Percentiles rank a stretch among this genome's conserved stretches.
These are phyloP conservation scores for Phaffomyces opuntiae DNA, from an alignment of 805 yeast genomes.

Conservation along the genomic window DNA sequence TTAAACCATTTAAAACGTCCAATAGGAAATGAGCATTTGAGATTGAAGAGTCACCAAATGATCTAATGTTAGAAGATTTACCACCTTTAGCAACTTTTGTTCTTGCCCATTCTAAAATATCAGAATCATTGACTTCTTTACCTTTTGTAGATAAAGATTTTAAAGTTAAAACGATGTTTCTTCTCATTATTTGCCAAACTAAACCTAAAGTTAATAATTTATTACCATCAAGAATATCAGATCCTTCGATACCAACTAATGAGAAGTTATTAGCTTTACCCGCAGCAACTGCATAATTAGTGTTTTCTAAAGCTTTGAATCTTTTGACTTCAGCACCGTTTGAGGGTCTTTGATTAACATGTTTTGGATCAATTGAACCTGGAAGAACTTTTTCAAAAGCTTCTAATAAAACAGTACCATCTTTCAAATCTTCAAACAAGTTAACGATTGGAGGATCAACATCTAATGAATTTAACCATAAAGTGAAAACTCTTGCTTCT, in stretches of 20 bases:
- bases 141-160: slow-evolving; percentile 60
- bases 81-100: slow-evolving; percentile 83
- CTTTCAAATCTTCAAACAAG: slow-evolving; percentile 89
- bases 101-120: slow-evolving; percentile 92
- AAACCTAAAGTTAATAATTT: slow-evolving; percentile 83
- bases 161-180: slow-evolving; percentile 84
- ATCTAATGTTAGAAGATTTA: slow-evolving; percentile 61
- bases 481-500: slow-evolving; percentile 96
- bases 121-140: slow-evolving; percentile 71
- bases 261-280: slow-evolving; percentile 92
- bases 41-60: slow-evolving; percentile 76
- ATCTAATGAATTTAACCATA: slow-evolving; percentile 95
- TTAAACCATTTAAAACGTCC: slow-evolving; percentile 86
- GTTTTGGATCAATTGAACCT: slow-evolving; percentile 74
- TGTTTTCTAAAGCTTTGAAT: slow-evolving; percentile 93
- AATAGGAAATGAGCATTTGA: slow-evolving; percentile 75
- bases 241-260: slow-evolving; percentile 95
- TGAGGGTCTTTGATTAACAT: slow-evolving; percentile 78
- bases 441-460: slow-evolving; percentile 92
- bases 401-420: slow-evolving; percentile 81
- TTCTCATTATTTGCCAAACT: slow-evolving; percentile 98
- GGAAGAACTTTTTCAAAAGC: slow-evolving; percentile 96
- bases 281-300: slow-evolving; percentile 96
- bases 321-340: slow-evolving; percentile 72
- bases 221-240: slow-evolving; percentile 92